Percentiles rank a stretch among this genome's conserved stretches.
Conservation (phyloP, 495 filamentous ascomycete genomes). For the Neurospora discreta region DNA sequence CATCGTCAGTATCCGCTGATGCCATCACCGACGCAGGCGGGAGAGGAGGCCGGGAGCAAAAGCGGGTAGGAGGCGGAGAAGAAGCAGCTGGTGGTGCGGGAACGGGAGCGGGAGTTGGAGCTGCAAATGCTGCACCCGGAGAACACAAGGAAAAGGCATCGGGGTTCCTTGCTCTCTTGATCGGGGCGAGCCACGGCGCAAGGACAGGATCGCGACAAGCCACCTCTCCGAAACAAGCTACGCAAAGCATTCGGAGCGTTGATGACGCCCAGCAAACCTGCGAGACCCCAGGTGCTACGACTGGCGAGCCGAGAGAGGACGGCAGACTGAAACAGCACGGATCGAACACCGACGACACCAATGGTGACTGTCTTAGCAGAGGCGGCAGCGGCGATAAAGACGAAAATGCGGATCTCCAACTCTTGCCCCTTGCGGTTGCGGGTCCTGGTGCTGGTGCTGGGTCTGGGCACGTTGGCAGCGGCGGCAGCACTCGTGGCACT, state of each 20-base stretch:
- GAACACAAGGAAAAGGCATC: background rate
- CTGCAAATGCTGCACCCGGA: background rate
- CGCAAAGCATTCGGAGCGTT: background rate
- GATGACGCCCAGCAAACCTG: background rate
- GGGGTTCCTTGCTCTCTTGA: background rate
- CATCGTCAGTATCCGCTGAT: background rate
- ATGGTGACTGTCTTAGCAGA: background rate
- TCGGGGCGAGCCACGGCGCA: background rate
- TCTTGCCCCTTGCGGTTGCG: background rate
- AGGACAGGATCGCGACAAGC: slow-evolving; percentile 2
- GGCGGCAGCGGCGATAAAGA: background rate
- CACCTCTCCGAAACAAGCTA: background rate
- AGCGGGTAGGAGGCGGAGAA: background rate
- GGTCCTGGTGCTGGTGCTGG: background rate
- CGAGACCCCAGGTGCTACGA: background rate
- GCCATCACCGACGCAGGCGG: background rate
- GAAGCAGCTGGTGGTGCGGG: background rate
- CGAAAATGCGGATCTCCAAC: background rate
- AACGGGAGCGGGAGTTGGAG: background rate
- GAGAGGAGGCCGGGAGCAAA: background rate
- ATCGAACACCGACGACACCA: background rate
- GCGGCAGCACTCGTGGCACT: background rate
- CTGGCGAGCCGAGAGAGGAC: background rate
- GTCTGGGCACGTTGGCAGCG: background rate
- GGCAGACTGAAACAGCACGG: background rate